Conservation (phyloP, 768 basidiomycete species). For the Pleurotus ostreatus region DNA sequence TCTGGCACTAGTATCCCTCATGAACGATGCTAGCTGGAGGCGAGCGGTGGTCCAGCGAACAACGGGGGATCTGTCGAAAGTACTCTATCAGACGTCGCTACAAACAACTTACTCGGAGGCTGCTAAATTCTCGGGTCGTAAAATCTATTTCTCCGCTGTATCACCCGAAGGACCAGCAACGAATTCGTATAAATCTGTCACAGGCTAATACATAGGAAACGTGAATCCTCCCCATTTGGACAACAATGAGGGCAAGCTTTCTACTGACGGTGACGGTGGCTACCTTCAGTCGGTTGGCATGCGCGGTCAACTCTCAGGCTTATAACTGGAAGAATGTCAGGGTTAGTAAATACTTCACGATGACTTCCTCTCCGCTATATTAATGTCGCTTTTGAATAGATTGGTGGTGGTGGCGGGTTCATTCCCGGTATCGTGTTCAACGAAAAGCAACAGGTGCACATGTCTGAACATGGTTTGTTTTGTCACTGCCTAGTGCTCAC, state of each 20-base stretch:
- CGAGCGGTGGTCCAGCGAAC: no score
- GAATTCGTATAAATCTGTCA: not conserved
- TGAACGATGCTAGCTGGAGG: no score
- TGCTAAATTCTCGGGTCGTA: not conserved
- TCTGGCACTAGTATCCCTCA: no score
- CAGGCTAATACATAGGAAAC: not conserved
- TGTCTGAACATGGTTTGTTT: conserved; percentile 2
- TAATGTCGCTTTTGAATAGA: conserved; percentile 11
- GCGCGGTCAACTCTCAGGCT: conserved; percentile 39
- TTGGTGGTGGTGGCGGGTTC: conserved; percentile 44
- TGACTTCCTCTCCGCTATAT: not conserved
- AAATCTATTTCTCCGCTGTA: conserved; percentile 1
- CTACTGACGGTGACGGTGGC: conserved; percentile 26
- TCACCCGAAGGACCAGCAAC: not conserved
- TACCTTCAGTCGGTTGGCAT: conserved; percentile 22
- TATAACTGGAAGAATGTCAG: conserved; percentile 67
- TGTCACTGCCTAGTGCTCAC: not conserved
- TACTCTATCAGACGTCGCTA: no score
- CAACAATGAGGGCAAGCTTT: conserved; percentile 12
- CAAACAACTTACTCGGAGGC: no score
- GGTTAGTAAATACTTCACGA: not conserved
- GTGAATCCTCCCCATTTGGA: not conserved
- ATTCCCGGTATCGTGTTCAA: conserved; percentile 61
- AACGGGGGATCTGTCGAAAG: no score
- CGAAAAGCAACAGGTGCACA: conserved; percentile 37